phyloP scores from a whole-genome alignment of 23 red algal species.

The Cyanidium caldarium region DNA sequence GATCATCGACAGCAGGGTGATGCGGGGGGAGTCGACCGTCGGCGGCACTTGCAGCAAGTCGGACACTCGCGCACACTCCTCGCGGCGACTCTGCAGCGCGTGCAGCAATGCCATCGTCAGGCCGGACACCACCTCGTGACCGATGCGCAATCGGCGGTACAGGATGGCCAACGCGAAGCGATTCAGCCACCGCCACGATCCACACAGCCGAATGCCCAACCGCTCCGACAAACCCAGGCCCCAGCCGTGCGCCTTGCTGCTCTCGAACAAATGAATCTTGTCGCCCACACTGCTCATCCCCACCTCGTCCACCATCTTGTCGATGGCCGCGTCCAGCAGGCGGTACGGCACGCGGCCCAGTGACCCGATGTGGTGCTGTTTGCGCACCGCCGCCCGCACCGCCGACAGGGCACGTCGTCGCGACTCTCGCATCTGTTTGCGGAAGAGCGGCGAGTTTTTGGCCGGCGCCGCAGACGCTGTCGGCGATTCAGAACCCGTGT shows the following conservation, averaged over 20 bases:
- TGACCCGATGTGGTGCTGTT: constrained; percentile 1
- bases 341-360: neutral
- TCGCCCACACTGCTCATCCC: neutral
- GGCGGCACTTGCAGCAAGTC: neutral
- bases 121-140: neutral
- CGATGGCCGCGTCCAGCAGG: neutral
- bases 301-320: neutral
- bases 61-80: neutral
- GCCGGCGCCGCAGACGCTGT: no score
- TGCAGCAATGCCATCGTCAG: neutral
- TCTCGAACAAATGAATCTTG: neutral
- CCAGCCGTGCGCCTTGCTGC: neutral
- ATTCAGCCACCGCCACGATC: neutral
- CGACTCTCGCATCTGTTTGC: neutral
- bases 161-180: neutral
- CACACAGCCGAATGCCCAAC: neutral
- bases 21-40: neutral
- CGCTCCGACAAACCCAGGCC: neutral
- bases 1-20: neutral
- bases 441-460: neutral
- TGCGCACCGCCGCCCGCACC: neutral
- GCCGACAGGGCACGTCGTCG: neutral
- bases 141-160: neutral
- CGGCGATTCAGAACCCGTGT: no score
- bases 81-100: neutral